These are phyloP conservation scores for Aspergillus felis DNA, from an alignment of 2,329 filamentous ascomycete genomes.

Conservation along the genomic window DNA sequence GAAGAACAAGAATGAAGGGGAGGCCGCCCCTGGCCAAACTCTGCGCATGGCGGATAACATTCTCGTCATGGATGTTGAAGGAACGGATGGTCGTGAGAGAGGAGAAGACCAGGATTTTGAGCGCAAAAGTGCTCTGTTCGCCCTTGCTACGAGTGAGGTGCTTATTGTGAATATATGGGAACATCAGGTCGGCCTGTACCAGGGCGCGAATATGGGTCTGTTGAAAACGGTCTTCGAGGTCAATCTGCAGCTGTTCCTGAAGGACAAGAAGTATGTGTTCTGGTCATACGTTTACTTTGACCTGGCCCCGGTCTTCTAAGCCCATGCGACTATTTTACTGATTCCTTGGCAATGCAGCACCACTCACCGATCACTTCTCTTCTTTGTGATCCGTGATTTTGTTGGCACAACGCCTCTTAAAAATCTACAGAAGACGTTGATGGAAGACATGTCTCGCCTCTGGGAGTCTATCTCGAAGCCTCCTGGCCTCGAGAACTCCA, in stretches of 20 bases:
- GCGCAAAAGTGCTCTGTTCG: constrained; percentile 95
- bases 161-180: constrained; percentile 99
- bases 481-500: constrained; percentile 76
- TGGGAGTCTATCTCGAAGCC: constrained; percentile 94
- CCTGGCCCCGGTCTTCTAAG: neutral
- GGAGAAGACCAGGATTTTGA: constrained; percentile 99
- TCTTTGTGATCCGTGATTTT: constrained; percentile 98
- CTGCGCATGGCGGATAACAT: constrained; percentile 91
- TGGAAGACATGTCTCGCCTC: constrained; percentile 86
- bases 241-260: constrained; percentile 93
- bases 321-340: constrained; percentile 23
- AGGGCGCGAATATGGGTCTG: constrained; percentile 97
- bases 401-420: constrained; percentile 84
- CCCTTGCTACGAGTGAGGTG: constrained; percentile 94
- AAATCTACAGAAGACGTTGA: constrained; percentile 84
- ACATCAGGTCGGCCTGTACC: constrained; percentile 95
- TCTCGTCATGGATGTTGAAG: constrained; percentile 98
- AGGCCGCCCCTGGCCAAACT: constrained; percentile 30
- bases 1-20: constrained; percentile 73
- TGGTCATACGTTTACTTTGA: neutral
- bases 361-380: constrained; percentile 83
- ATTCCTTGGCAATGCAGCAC: constrained; percentile 51
- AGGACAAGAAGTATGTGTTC: constrained; percentile 74
- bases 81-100: constrained; percentile 90
- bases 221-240: constrained; percentile 99